Conservation (phyloP, 768 basidiomycete species). For the Mycena pura region DNA sequence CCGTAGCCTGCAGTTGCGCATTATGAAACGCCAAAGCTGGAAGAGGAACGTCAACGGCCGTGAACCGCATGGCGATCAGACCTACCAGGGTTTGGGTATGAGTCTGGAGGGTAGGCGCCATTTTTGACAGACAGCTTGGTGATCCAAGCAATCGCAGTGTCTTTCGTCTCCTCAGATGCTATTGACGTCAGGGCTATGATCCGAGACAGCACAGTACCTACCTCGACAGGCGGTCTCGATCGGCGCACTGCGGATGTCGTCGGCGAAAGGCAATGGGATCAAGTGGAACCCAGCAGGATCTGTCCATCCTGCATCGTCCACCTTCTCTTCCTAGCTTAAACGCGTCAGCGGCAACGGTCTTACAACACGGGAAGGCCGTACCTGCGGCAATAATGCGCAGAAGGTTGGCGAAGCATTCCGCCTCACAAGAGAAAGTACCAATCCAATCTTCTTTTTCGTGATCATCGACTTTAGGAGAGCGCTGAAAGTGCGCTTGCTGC, state of each 20-base stretch:
- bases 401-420: conserved; percentile 79
- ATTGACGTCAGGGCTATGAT: not conserved
- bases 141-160: conserved; percentile 75
- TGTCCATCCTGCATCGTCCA: conserved; percentile 74
- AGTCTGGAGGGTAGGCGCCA: conserved; percentile 86
- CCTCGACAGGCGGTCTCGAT: conserved; percentile 71
- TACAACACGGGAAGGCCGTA: conserved; percentile 34
- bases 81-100: conserved; percentile 90
- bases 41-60: not conserved
- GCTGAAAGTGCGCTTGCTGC: conserved; percentile 91
- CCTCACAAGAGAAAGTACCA: conserved; percentile 75
- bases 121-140: conserved; percentile 80
- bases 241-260: conserved; percentile 87
- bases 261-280: conserved; percentile 91
- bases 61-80: conserved; percentile 3
- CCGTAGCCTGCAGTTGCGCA: conserved; percentile 88
- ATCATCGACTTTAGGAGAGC: conserved; percentile 86
- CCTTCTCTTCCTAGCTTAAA: conserved; percentile 64
- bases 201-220: conserved; percentile 35
- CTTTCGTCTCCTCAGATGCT: conserved; percentile 75
- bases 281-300: conserved; percentile 93
- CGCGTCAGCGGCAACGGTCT: not conserved
- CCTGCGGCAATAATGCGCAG: conserved; percentile 89
- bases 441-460: conserved; percentile 80
- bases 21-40: conserved; percentile 84